Base-by-base conservation (phyloP, 2,329 filamentous ascomycete genomes). In the Aspergillus calidoustus region DNA sequence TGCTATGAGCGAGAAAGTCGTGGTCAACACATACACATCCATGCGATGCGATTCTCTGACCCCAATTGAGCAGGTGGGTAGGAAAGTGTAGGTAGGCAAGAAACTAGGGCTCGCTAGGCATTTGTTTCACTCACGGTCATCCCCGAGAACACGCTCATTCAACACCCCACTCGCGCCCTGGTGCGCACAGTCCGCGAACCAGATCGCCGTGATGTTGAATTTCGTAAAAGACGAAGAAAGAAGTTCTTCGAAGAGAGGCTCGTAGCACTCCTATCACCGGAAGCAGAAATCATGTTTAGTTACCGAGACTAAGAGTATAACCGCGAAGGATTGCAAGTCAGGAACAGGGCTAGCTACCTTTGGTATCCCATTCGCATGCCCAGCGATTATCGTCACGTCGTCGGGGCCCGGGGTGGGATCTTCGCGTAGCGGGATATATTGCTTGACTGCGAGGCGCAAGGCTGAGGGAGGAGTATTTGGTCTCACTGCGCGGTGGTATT, bases 171-270 rank as follows among this genome's bases (percentile, higher is more conserved):
- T 93, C 66, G 84, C 82, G 23, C 91, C 92, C 79, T 96, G 91
- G 72, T 91, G 88, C 25, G 90, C 86, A 9, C 89, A 85, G 77
- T 96, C 92, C 63, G 90, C 88, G 62, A 95, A 92, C 89, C 90
- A 95, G 69, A 96, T 91, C 60, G 84, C 81, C 58, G 91, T 85
- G 69, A 96, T 89, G 31, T 81, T 77, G 19, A 76, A 72, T 64
- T 83, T 81, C 4, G 86, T 79, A 28, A 81, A 77, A 31, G 19
- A 19, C 19, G 80, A 19, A 5, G 34, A 13, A 6, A 41, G 34
- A 13, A 41, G 34, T 15, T 41, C 34, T 11, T 41, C 34, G 11
- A 13, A 41, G 13, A 41, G 34, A 41, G 34, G 34, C 11, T 41
- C 34, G 11, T 41, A 41, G 34, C 34, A 41, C 11, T 41, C 34